Percentiles rank a stretch among this genome's conserved stretches.
phyloP scores from a whole-genome alignment of 495 filamentous ascomycete genomes.

The Hypoxylon fuscum region DNA sequence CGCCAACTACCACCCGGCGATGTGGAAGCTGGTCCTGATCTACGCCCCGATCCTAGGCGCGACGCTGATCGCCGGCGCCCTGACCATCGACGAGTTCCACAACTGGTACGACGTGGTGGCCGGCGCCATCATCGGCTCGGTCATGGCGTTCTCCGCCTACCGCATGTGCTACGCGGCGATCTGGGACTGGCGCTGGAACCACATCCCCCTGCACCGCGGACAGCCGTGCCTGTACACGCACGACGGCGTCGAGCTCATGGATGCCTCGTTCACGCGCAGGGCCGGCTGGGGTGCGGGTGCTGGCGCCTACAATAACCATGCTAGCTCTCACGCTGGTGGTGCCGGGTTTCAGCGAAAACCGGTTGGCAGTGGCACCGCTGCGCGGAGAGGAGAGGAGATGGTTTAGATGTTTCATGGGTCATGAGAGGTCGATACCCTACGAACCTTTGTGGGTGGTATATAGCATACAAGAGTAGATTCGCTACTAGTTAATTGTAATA shows the following conservation, averaged over 20 bases:
- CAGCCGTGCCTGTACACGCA: conserved; percentile 43
- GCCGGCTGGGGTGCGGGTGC: conserved; percentile 55
- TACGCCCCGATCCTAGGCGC: conserved; percentile 68
- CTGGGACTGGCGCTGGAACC: conserved; percentile 68
- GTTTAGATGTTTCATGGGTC: conserved; percentile 21
- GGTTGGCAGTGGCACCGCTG: conserved; percentile 21
- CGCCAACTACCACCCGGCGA: conserved; percentile 65
- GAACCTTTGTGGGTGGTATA: too few species aligned
- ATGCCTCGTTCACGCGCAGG: conserved; percentile 54
- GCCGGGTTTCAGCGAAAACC: conserved; percentile 30
- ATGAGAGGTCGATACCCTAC: not conserved
- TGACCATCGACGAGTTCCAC: conserved; percentile 70
- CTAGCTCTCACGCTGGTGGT: conserved; percentile 10
- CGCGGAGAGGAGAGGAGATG: conserved; percentile 38
- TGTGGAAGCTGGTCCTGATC: conserved; percentile 69
- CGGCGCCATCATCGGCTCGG: conserved; percentile 64
- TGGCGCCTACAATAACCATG: not conserved
- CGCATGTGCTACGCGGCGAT: conserved; percentile 66
- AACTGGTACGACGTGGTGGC: conserved; percentile 68
- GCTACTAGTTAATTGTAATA: too few species aligned
- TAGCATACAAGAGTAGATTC: too few species aligned
- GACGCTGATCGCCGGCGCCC: conserved; percentile 62
- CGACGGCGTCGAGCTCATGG: conserved; percentile 46
- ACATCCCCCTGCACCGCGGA: conserved; percentile 57
- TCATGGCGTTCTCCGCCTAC: conserved; percentile 66